Conservation (phyloP, 1,284 basidiomycete genomes). For the Papiliotrema fonsecae region DNA sequence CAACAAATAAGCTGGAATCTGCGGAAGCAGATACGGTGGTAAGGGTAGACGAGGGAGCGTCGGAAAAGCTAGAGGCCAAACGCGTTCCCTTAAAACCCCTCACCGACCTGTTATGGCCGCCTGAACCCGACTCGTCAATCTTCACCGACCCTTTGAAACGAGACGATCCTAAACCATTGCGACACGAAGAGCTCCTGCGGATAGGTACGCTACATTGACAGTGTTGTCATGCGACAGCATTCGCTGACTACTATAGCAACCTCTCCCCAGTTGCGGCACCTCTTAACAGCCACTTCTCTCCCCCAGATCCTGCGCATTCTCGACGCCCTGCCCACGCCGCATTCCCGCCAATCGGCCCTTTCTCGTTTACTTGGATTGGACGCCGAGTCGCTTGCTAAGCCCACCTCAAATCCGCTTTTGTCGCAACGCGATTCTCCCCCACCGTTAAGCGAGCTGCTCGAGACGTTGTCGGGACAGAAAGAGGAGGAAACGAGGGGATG, state of each 20-base stretch:
- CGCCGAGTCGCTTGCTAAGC: constrained; percentile 20
- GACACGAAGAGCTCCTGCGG: constrained; percentile 38
- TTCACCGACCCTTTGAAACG: constrained; percentile 41
- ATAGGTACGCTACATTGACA: constrained; percentile 33
- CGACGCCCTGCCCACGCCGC: constrained; percentile 25
- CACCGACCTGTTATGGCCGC: constrained; percentile 40
- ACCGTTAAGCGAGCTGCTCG: constrained; percentile 31
- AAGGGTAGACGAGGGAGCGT: not conserved
- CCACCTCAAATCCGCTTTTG: constrained; percentile 18
- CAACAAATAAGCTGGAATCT: not conserved
- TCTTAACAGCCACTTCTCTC: constrained; percentile 30
- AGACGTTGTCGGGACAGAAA: constrained; percentile 9
- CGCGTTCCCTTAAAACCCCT: constrained; percentile 16
- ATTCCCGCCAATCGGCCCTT: constrained; percentile 21
- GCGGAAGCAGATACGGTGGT: not conserved
- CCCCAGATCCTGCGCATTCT: constrained; percentile 30
- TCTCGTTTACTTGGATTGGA: constrained; percentile 37
- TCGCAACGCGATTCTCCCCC: constrained; percentile 32
- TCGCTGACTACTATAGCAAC: constrained; percentile 28
- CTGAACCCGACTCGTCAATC: constrained; percentile 38
- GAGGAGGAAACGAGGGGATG: not conserved
- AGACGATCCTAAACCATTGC: constrained; percentile 45
- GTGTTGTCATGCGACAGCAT: no score
- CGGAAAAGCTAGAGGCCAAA: not conserved
- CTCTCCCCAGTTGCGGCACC: constrained; percentile 27